Conservation (phyloP, 176 grass and related monocot species). For the Oropetium thomaeum region DNA sequence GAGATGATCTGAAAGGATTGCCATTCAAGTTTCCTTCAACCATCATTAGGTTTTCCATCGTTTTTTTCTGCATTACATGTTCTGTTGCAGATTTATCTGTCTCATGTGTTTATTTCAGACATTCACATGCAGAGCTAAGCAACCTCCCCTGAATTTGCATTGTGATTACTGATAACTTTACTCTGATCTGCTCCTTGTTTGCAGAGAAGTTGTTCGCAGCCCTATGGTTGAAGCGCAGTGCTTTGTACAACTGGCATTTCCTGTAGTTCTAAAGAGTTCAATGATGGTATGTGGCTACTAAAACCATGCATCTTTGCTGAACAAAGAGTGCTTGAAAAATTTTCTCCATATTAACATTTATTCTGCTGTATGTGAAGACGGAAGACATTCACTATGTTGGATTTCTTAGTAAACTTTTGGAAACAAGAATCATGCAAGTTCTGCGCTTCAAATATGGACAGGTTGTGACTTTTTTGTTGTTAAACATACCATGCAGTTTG, state of each 20-base stretch:
- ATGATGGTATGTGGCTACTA: slow-evolving; percentile 61
- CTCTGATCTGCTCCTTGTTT: slow-evolving; percentile 16
- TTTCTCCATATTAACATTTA: slow-evolving; percentile 35
- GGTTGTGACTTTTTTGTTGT: slow-evolving; percentile 48
- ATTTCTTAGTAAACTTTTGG: slow-evolving; percentile 95
- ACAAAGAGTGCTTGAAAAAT: not conserved
- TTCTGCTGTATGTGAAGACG: slow-evolving; percentile 46
- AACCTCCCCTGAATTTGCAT: slow-evolving; percentile 27
- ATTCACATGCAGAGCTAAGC: slow-evolving; percentile 9
- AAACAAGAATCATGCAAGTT: slow-evolving; percentile 98
- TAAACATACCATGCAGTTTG: slow-evolving; percentile 7
- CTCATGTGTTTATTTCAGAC: slow-evolving; percentile 27
- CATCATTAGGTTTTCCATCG: slow-evolving; percentile 74
- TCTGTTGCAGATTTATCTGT: slow-evolving; percentile 12
- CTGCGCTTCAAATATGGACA: slow-evolving; percentile 99
- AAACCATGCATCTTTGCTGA: not conserved
- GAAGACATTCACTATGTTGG: slow-evolving; percentile 98
- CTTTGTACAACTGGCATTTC: slow-evolving; percentile 94
- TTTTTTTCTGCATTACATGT: slow-evolving; percentile 17
- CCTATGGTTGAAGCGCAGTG: slow-evolving; percentile 99
- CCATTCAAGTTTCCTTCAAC: slow-evolving; percentile 93
- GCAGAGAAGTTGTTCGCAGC: slow-evolving; percentile 90
- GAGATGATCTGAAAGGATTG: slow-evolving; percentile 94
- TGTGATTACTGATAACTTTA: slow-evolving; percentile 12
- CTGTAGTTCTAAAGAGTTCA: slow-evolving; percentile 72